Base-by-base conservation (phyloP, 2,329 filamentous ascomycete species). In the Chaetomium globosum region DNA sequence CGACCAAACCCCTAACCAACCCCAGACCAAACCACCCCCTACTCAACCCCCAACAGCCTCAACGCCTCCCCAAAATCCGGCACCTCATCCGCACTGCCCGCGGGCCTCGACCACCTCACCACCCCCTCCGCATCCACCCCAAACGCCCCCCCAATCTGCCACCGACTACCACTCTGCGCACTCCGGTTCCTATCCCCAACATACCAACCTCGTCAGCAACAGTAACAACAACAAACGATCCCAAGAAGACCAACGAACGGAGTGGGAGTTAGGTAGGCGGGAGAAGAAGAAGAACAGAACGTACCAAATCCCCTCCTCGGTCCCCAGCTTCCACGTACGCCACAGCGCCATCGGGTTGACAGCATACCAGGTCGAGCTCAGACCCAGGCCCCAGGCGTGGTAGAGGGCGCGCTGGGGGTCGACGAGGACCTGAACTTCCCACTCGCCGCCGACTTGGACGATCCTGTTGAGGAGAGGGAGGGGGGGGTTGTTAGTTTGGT, bases 71-170 rank as follows among this genome's bases (percentile, higher is more conserved):
- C 30, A 31, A 68, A 70, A 48, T 68, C 53, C 12, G 62, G 61
- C 23, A 68, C 51, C 33, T 68, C 67, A 28, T 68, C 69, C 31
- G 85, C 82, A 28, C 80, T 78, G 60, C 70, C 70, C 13, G 80
- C 80, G 66, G 82, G 75, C 63, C 79, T 76, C 4, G 76, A 78
- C 84, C 85, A 89, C 61, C 76, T 78, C 3, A 89, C 80, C 13
- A 77, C 71, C 2, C 85, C 85, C 31, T 79, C 74, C 6, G 71
- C 72, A 72, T 87, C 85, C 31, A 89, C 76, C 2, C 84, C 87
- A 76, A 87, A 92, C 31, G 83, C 85, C 31, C 89, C 89, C 54
- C 83, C 80, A 30, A 79, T 88, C 81, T 92, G 89, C 89, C 89
- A 92, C 60, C 87, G 77, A 68, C 78, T 86, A 48, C 89, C 89